A percentile compares a stretch with the other conserved stretches of the same genome.
Conservation (phyloP, 495 filamentous ascomycete genomes). For the Cercophora samala region DNA sequence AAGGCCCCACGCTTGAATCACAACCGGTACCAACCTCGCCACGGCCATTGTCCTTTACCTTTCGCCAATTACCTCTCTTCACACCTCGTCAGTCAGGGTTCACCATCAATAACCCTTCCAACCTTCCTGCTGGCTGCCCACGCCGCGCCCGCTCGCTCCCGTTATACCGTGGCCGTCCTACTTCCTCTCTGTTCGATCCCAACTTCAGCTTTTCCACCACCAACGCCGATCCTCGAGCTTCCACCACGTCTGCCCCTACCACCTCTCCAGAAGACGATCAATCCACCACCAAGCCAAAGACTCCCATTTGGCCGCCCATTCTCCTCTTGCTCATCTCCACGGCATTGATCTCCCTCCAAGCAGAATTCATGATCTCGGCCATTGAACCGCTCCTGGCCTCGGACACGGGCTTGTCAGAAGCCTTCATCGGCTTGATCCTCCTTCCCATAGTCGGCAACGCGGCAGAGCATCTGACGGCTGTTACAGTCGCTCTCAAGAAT, state of each 20-base stretch:
- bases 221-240: not conserved
- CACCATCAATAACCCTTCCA: not conserved
- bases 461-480: conserved; percentile 87
- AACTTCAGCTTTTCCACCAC: not conserved
- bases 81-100: not conserved
- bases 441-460: conserved; percentile 90
- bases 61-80: not conserved
- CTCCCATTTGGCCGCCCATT: not conserved
- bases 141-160: not conserved
- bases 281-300: not conserved
- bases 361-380: conserved; percentile 80
- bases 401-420: conserved; percentile 59
- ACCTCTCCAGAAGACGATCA: conserved; percentile 22
- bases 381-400: conserved; percentile 67
- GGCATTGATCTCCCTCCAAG: conserved; percentile 76
- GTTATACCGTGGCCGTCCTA: not conserved
- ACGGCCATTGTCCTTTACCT: not conserved
- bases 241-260: not conserved
- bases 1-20: not conserved
- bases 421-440: conserved; percentile 86
- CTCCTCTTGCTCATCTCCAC: conserved; percentile 63
- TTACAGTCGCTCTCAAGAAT: conserved; percentile 85
- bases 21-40: not conserved
- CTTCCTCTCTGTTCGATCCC: not conserved
- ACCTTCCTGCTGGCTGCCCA: not conserved